phyloP scores from a whole-genome alignment of 139 green algal genomes.

The Chlamydomonas schloesseri region DNA sequence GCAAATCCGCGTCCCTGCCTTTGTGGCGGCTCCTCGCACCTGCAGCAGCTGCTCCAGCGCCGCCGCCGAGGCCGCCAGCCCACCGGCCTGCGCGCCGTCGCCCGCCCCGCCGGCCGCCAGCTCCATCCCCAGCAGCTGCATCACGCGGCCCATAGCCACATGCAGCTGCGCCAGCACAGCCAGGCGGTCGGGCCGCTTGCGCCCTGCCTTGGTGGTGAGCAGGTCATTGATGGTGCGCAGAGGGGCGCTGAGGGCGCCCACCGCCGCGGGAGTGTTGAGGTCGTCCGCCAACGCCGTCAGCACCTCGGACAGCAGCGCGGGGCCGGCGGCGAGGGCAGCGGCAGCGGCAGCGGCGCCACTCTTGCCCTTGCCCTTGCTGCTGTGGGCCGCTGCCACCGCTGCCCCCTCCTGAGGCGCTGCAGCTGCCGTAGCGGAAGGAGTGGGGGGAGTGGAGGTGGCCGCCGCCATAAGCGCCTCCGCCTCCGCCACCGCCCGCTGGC shows the following conservation, averaged over 20 bases:
- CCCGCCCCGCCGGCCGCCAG: background rate
- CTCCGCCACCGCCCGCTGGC: background rate
- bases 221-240: slow-evolving; percentile 85
- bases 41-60: slow-evolving; percentile 24
- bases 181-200: slow-evolving; percentile 58
- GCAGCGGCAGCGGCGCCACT: background rate
- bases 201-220: slow-evolving; percentile 77
- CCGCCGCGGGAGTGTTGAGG: slow-evolving; percentile 85
- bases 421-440: no score
- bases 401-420: background rate
- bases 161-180: slow-evolving; percentile 48
- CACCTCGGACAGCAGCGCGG: slow-evolving; percentile 43
- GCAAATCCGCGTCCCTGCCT: no score
- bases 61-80: background rate
- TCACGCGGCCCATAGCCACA: slow-evolving; percentile 28
- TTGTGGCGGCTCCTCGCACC: no score
- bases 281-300: slow-evolving; percentile 84
- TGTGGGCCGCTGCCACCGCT: background rate
- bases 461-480: background rate
- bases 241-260: slow-evolving; percentile 77
- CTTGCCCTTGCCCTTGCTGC: background rate
- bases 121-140: slow-evolving; percentile 57
- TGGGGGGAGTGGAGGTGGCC: background rate
- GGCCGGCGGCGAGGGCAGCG: background rate
- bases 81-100: background rate